Evolutionary conservation across 179 eudicot genomes (phyloP).

Genomic region (Silene vulgaris): DNA sequence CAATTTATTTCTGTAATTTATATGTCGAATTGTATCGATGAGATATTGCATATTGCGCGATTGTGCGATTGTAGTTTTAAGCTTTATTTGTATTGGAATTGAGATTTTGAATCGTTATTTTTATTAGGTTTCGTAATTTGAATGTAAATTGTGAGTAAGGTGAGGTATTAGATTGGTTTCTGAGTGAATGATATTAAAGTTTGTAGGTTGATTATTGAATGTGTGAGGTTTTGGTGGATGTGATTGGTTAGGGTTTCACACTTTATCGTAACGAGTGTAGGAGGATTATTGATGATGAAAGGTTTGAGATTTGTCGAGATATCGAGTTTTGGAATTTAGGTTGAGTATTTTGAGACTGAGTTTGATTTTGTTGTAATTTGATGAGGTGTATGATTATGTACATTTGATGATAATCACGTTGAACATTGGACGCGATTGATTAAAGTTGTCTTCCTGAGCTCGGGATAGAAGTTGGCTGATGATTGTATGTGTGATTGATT

Average conservation of each 20-base stretch:
- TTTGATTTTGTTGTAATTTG: neutral
- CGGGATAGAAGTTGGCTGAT: neutral
- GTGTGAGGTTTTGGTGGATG: neutral
- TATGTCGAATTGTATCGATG: neutral
- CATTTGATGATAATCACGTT: neutral
- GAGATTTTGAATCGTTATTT: neutral
- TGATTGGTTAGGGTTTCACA: too few relatives aligned
- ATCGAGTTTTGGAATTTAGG: neutral
- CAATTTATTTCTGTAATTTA: neutral
- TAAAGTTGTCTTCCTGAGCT: neutral
- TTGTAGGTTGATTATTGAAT: neutral
- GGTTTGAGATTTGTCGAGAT: neutral
- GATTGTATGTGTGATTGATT: too few relatives aligned
- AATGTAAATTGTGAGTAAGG: too few relatives aligned
- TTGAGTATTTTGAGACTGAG: neutral
- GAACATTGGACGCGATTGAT: neutral
- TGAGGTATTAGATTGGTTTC: neutral
- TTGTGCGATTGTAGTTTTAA: neutral
- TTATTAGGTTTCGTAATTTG: too few relatives aligned
- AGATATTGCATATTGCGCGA: neutral
- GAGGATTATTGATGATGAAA: neutral
- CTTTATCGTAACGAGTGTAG: too few relatives aligned
- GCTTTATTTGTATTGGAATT: neutral
- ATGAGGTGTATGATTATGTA: neutral
- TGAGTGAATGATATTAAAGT: neutral